phyloP scores from a whole-genome alignment of 306 rosid genomes.

The Clitoria ternatea region DNA sequence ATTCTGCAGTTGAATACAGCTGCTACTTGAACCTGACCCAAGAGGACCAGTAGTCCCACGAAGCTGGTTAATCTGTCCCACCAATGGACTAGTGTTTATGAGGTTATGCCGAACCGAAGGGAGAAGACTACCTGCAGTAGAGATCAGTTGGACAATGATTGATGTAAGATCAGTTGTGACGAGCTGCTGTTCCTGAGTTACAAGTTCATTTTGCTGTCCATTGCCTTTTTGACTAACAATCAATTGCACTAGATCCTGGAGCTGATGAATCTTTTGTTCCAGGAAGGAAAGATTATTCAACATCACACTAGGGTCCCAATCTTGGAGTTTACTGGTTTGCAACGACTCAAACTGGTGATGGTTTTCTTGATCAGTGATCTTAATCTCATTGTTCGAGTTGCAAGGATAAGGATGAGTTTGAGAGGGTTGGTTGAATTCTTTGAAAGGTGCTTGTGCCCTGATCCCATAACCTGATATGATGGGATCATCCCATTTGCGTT shows the following conservation, averaged over 20 bases:
- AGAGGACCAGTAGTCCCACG: slow-evolving; percentile 33
- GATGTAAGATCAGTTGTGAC: slow-evolving; percentile 75
- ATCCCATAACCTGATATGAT: slow-evolving; percentile 47
- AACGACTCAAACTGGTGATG: slow-evolving; percentile 30
- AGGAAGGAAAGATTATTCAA: slow-evolving; percentile 61
- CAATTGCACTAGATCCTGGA: slow-evolving; percentile 64
- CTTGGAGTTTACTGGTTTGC: slow-evolving; percentile 35
- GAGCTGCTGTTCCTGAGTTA: slow-evolving; percentile 69
- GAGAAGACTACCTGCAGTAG: slow-evolving; percentile 81
- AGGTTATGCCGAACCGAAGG: slow-evolving; percentile 54
- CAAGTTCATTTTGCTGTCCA: slow-evolving; percentile 52
- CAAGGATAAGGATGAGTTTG: slow-evolving; percentile 23
- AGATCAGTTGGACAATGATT: slow-evolving; percentile 68
- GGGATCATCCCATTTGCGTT: slow-evolving; percentile 54
- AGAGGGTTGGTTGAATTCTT: slow-evolving; percentile 41
- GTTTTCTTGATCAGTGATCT: slow-evolving; percentile 35
- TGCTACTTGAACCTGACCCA: slow-evolving; percentile 25
- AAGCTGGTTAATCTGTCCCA: slow-evolving; percentile 47
- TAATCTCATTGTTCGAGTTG: slow-evolving; percentile 30
- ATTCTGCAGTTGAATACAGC: slow-evolving; percentile 28
- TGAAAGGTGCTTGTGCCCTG: slow-evolving; percentile 39
- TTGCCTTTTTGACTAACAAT: slow-evolving; percentile 47
- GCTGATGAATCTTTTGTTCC: slow-evolving; percentile 73
- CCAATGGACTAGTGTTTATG: slow-evolving; percentile 22
- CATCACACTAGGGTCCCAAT: slow-evolving; percentile 70